A percentile compares a stretch with the other conserved stretches of the same genome.
Conservation (phyloP, 192 early-diverging fungal species). For the Powellomyces hirtus region DNA sequence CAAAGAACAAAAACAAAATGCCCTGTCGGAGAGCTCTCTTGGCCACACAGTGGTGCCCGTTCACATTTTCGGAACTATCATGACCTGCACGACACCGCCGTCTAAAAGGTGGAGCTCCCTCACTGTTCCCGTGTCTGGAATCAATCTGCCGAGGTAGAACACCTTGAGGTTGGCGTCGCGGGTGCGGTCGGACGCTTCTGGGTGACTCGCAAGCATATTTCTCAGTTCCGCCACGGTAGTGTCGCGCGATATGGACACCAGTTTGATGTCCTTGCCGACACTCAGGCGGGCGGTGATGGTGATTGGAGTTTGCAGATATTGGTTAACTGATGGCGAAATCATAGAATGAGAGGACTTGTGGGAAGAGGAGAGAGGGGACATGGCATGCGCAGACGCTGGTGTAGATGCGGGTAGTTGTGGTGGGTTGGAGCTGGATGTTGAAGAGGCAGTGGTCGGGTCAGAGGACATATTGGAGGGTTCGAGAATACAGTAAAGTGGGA, state of each 20-base stretch:
- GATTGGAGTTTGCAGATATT: neutral
- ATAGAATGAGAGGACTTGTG: neutral
- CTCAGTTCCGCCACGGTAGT: slow-evolving; percentile 9
- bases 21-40: too few relatives aligned
- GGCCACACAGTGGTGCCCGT: too few relatives aligned
- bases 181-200: neutral
- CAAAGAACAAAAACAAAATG: too few relatives aligned
- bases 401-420: neutral
- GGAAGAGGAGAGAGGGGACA: neutral
- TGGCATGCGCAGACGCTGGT: neutral
- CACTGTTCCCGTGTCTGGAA: slow-evolving; percentile 11
- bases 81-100: slow-evolving; percentile 29
- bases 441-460: neutral
- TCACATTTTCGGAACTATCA: slow-evolving; percentile 22
- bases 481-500: slow-evolving; percentile 66
- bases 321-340: neutral
- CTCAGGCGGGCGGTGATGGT: slow-evolving; percentile 18
- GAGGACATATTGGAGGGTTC: slow-evolving; percentile 13
- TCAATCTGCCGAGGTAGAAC: slow-evolving; percentile 25
- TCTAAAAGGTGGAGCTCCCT: slow-evolving; percentile 19
- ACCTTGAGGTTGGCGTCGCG: neutral
- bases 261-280: slow-evolving; percentile 24
- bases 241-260: neutral
- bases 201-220: neutral
- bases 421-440: neutral